Conservation (phyloP, 371 early-diverging fungal genomes). For the Chytridium lagenaria region DNA sequence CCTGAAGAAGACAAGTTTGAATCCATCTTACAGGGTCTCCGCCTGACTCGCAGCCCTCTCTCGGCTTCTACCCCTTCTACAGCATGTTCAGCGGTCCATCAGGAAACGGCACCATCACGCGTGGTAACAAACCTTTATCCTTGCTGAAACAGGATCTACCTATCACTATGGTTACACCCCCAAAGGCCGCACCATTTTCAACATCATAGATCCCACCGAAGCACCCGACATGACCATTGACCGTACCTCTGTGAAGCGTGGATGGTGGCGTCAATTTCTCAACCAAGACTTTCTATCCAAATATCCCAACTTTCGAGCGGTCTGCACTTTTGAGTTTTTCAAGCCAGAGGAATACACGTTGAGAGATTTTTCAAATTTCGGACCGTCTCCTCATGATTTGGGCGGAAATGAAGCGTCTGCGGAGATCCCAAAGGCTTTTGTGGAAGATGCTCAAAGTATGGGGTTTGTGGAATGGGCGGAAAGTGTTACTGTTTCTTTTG, state of each 20-base stretch:
- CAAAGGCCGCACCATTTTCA: no score
- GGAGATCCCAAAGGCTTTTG: no score
- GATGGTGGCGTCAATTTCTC: slow-evolving; percentile 44
- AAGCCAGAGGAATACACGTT: slow-evolving; percentile 40
- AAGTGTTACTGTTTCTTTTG: no score
- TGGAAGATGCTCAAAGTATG: no score
- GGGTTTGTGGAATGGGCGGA: no score
- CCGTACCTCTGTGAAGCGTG: slow-evolving; percentile 32
- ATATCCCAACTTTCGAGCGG: slow-evolving; percentile 38
- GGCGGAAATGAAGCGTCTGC: no score
- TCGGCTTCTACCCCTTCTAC: slow-evolving; percentile 47
- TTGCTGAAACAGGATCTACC: slow-evolving; percentile 47
- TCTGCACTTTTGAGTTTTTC: slow-evolving; percentile 41
- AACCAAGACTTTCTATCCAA: slow-evolving; percentile 27
- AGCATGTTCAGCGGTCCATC: slow-evolving; percentile 44
- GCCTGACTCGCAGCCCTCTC: slow-evolving; percentile 17
- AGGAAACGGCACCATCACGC: slow-evolving; percentile 22
- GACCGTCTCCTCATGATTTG: neutral
- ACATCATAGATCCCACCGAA: neutral
- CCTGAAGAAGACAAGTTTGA: slow-evolving; percentile 35
- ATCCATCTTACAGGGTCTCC: slow-evolving; percentile 36
- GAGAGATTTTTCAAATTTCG: slow-evolving; percentile 15
- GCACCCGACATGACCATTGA: neutral
- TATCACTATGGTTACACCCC: slow-evolving; percentile 19
- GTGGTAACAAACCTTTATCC: slow-evolving; percentile 49